Evolutionary conservation across 1,284 basidiomycete genomes (phyloP), one percentile per base, ranked within the genome.

Genomic region (Leccinum fuscescens): DNA sequence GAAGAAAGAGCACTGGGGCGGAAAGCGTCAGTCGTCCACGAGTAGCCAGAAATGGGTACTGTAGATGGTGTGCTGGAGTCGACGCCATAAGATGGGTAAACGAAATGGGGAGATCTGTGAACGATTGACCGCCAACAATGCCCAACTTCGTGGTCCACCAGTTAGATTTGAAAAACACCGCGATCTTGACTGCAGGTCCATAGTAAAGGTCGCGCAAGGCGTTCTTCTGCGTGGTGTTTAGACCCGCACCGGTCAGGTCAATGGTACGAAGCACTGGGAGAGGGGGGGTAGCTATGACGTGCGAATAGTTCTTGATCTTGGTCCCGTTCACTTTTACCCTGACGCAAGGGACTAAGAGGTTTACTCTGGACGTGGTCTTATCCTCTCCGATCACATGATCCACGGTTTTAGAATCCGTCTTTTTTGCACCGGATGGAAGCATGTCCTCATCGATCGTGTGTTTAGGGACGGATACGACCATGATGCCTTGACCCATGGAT

Each of bases 21-120:
- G 8, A 33, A 49, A 3, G 66, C 65, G 3, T 69, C 63, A 0
- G 27, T 44, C 6, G 44, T 60, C 64, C 49, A 57, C 6, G 29
- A 14, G 60, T 67, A 69, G 4, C 65, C 56, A 9, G 67, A 58
- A 1, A 67, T 67, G 9, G 60, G 63, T 0, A 69, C 67, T 14
- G 48, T 60, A 22, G 54, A 55, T 1, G 72, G 67, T 0, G 65
- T 65, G 8, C 57, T 35, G 3, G 64, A 58, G 46, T 68, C 71
- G 22, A 67, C 65, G 2, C 74, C 76, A 11, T 77, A 67, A 7
- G 77, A 79, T 0, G 78, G 78, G 55, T 76, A 79, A 4, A 78
- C 72, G 39, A 78, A 29, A 29, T 71, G 2, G 75, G 72, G 2
- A 76, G 68, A 57, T 79, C 76, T 1, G 75, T 78, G 17, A 62